phyloP scores from a whole-genome alignment of 352 stramenopile species.

The Pseudoperonospora humuli region DNA sequence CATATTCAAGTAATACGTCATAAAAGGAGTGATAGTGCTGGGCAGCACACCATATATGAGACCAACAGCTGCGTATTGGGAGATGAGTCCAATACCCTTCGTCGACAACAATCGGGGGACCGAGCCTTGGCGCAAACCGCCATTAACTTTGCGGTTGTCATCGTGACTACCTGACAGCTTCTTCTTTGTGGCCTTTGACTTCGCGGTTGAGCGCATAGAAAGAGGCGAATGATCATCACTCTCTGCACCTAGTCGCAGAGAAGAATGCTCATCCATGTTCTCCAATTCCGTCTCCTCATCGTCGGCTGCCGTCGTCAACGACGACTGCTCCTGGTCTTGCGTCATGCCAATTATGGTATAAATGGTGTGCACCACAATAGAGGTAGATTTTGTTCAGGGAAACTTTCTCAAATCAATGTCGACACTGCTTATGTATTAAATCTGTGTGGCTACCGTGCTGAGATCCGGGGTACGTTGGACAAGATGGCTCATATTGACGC shows the following conservation, averaged over 20 bases:
- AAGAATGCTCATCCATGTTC: conserved; percentile 22
- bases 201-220: neutral
- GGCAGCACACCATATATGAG: conserved; percentile 34
- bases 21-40: conserved; percentile 41
- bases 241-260: conserved; percentile 14
- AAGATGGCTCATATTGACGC: too few species aligned
- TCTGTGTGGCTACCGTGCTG: too few species aligned
- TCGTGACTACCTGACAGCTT: conserved; percentile 4
- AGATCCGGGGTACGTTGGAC: too few species aligned
- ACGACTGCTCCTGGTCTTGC: too few species aligned
- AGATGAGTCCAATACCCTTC: conserved; percentile 31
- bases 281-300: conserved; percentile 25
- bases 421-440: too few species aligned
- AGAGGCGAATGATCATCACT: conserved; percentile 18
- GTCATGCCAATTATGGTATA: too few species aligned
- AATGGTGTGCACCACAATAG: too few species aligned
- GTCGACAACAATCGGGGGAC: conserved; percentile 24
- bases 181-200: conserved; percentile 2
- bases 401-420: too few species aligned
- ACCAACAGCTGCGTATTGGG: conserved; percentile 42
- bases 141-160: neutral
- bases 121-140: conserved; percentile 28
- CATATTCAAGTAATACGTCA: conserved; percentile 47
- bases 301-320: conserved; percentile 10
- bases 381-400: too few species aligned